Evolutionary conservation across 805 yeast species (phyloP), one percentile per base, ranked within the genome.

Genomic region (Candida alai): DNA sequence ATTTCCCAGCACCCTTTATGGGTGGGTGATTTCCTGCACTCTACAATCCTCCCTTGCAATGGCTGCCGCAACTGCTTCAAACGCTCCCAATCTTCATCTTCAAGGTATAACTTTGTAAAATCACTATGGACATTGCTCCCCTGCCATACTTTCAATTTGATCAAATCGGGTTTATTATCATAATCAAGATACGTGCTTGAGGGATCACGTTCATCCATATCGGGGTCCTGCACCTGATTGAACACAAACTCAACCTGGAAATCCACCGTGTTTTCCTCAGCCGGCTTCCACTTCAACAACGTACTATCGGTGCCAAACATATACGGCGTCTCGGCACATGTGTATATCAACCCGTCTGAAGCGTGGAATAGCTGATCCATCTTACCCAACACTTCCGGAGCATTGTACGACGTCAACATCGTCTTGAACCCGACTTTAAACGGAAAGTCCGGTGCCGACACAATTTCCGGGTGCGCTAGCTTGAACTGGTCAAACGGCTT

Each of bases 261-360:
- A 59, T 93, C 99, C 28, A 94, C 76, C 0, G 97, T 83, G 49
- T 93, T 94, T 57, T 90, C 98, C 42, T 85, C 85, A 9, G 95
- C 86, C 2, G 98, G 97, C 52, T 93, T 93, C 99, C 99, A 93
- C 60, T 94, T 93, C 36, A 93, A 62, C 32, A 93, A 65, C 5
- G 87, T 76, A 1, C 77, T 72, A 56, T 93, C 97, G 1, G 97
- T 90, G 10, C 97, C 97, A 42, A 80, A 77, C 3, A 76, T 68
- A 59, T 93, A 93, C 0, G 96, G 94, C 1, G 90, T 76, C 34
- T 78, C 86, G 28, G 94, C 83, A 44, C 95, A 86, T 2, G 99
- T 93, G 57, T 88, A 85, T 40, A 93, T 86, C 18, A 93, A 70
- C 1, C 99, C 99, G 62, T 93, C 99, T 3, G 93, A 80, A 38